phyloP scores from a whole-genome alignment of 208 protist species.

The Herpetomonas tarakana region DNA sequence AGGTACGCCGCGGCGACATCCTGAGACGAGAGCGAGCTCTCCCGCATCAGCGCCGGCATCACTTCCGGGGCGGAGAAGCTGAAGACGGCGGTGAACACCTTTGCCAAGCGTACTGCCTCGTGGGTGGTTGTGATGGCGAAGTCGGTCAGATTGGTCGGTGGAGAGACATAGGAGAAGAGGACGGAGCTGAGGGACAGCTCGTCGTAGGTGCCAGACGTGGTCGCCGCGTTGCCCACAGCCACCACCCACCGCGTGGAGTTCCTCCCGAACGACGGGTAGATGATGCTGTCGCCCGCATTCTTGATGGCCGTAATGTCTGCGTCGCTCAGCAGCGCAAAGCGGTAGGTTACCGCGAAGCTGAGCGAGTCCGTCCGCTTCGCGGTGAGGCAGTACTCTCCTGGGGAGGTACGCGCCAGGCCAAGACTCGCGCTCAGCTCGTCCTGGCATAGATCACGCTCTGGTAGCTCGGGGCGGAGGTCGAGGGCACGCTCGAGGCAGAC shows the following conservation, averaged over 20 bases:
- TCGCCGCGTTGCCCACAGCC: neutral
- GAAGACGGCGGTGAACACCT: slow-evolving; percentile 20
- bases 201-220: neutral
- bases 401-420: slow-evolving; percentile 19
- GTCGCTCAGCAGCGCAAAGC: neutral
- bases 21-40: neutral
- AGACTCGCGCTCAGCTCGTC: slow-evolving; percentile 22
- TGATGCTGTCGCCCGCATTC: neutral
- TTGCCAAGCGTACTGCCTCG: neutral
- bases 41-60: slow-evolving; percentile 10
- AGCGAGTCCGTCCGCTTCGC: slow-evolving; percentile 14
- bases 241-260: neutral
- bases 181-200: slow-evolving; percentile 1
- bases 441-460: slow-evolving; percentile 23
- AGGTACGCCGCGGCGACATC: slow-evolving; percentile 14
- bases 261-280: neutral
- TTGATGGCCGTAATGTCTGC: slow-evolving; percentile 1
- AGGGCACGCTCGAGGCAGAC: slow-evolving; percentile 16
- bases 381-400: slow-evolving; percentile 30
- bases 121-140: neutral
- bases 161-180: slow-evolving; percentile 17
- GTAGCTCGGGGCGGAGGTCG: slow-evolving; percentile 24
- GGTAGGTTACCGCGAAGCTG: slow-evolving; percentile 12
- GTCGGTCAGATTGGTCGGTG: slow-evolving; percentile 5
- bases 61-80: slow-evolving; percentile 22